Evolutionary conservation across 305 asterid genomes (phyloP), one percentile per base, ranked within the genome.

Genomic region (Fraxinus greggii): DNA sequence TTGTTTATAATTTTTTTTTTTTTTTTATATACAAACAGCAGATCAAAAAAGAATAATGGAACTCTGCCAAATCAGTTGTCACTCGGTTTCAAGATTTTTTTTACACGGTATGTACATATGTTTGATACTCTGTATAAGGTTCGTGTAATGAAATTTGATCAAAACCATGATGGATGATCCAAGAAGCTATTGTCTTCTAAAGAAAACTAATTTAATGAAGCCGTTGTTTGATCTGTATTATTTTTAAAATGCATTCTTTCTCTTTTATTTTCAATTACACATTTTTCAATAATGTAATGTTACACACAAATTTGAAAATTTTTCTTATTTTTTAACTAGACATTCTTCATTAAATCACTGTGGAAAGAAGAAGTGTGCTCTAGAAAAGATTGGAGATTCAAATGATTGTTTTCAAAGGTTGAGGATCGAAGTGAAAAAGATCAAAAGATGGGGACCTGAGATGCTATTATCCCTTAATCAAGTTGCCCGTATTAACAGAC

Each of bases 401-500:
- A 61, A 61, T 23, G 32, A 8, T 61, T 61, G 32, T 61, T 61
- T 61, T 23, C 3, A 61, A 69, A 69, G 75, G 21, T 32, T 32
- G 24, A 40, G 28, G 5, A 72, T 32, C 76, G 26, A 33, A 23
- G 6, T 75, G 5, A 19, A 75, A 75, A 21, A 10, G 1, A 23
- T 72, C 2, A 32, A 17, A 32, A 15, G 38, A 32, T 17, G 24
- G 24, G 76, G 76, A 72, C 76, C 26, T 17, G 26, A 6, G 28
- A 5, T 32, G 26, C 28, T 72, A 72, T 72, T 72, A 15, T 72
- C 76, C 15, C 21, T n/a, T 72, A 32, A 72, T 32, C 32, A 19
- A 72, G 76, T 72, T 72, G 23, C 76, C 76, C 2, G 76, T 72
- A 32, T 72, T 70, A 35, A 29, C 75, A 70, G 90, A 90, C 95